Conservation (phyloP, 805 yeast species). For the Metschnikowia corniflorae region DNA sequence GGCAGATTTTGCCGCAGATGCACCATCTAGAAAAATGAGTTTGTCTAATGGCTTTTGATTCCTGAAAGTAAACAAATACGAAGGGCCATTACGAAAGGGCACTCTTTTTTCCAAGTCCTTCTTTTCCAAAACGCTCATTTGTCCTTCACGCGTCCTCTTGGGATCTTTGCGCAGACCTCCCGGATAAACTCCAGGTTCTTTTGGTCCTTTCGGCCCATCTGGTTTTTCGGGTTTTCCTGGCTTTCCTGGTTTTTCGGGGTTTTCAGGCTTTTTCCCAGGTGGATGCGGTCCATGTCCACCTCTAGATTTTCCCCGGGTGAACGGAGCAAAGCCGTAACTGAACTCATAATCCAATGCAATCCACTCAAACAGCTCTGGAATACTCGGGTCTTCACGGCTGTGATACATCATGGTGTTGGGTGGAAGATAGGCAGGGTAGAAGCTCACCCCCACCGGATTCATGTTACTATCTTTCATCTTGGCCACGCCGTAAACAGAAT, state of each 20-base stretch:
- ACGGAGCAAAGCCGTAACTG: slow-evolving; percentile 47
- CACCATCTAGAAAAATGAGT: slow-evolving; percentile 58
- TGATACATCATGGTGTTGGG: slow-evolving; percentile 58
- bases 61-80: slow-evolving; percentile 43
- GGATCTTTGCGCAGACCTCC: too few species aligned
- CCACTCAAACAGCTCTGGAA: slow-evolving; percentile 56
- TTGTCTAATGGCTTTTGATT: slow-evolving; percentile 46
- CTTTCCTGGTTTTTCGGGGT: slow-evolving; percentile 1
- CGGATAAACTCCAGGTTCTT: slow-evolving; percentile 2
- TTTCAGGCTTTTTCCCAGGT: slow-evolving; percentile 1
- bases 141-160: too few species aligned
- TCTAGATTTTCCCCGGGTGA: slow-evolving; percentile 11
- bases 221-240: slow-evolving; percentile 1
- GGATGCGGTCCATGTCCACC: too few species aligned
- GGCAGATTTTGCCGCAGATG: slow-evolving; percentile 57
- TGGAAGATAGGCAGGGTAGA: slow-evolving; percentile 58
- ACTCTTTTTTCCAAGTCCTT: slow-evolving; percentile 1
- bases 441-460: slow-evolving; percentile 54
- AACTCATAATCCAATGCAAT: slow-evolving; percentile 63
- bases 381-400: slow-evolving; percentile 36
- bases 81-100: too few species aligned
- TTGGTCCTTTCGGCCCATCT: not conserved
- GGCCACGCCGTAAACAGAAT: slow-evolving; percentile 50
- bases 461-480: slow-evolving; percentile 50
- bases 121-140: too few species aligned